Base-by-base conservation (phyloP, 2,329 filamentous ascomycete genomes). In the Phaeomoniella chlamydospora region DNA sequence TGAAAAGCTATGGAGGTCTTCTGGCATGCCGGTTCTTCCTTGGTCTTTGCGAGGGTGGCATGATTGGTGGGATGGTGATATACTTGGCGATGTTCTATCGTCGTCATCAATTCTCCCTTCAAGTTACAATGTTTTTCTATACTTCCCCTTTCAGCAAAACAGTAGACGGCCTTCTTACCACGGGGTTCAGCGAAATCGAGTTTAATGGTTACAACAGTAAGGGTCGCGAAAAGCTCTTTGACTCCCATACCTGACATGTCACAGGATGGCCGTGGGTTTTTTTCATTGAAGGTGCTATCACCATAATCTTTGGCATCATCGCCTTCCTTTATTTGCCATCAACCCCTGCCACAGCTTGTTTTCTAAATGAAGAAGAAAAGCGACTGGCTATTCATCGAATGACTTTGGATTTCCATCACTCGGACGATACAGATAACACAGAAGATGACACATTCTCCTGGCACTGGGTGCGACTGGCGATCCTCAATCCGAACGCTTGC, bases 71-170 rank as follows among this genome's bases (percentile, higher is more conserved):
- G 33, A 80, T 81, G 63, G 66, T 79, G 1, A 56, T 82, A 2
- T 81, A 81, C 46, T 61, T 82, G 10, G 77, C 73, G 0, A 62
- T 65, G 4, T 67, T 80, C 42, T 76, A 80, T 45, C 68, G 64
- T 13, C 61, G 74, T 14, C 60, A 65, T 1, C 72, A 79, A 43
- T 58, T 79, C 41, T 72, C 73, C 0, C 52, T 78, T 22, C 62
- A 77, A 3, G 75, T 81, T 35, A 77, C 74, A 18, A 57, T 80
- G 4, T 80, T 81, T 47, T 81, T 79, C 49, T 78, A 74, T 1
- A 73, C 74, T 2, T 73, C 75, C 0, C 77, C 74, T 1, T 54
- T 80, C 4, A 76, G 72, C 0, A 74, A 74, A 2, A 73, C 74
- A 1, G 78, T 78, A 47, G 73, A 73, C 18, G 74, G 71, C 4